A percentile compares a stretch with the other conserved stretches of the same genome.
Evolutionary conservation across 768 basidiomycete genomes (phyloP).

Genomic region (Russula abietina): DNA sequence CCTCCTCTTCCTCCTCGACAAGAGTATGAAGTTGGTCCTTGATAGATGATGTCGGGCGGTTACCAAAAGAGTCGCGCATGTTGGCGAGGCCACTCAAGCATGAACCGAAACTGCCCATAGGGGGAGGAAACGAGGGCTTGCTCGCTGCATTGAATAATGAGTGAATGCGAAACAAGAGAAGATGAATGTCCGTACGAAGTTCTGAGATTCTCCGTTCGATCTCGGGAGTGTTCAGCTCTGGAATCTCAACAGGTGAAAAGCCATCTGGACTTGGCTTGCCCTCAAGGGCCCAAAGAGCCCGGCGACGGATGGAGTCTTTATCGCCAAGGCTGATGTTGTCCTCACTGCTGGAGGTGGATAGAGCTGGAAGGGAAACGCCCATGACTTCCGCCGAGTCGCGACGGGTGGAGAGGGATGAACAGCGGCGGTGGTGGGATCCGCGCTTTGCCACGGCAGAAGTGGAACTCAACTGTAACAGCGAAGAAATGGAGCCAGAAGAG

Average conservation of each 20-base stretch:
- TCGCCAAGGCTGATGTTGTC: constrained; percentile 65
- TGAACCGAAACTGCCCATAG: constrained; percentile 38
- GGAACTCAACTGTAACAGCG: constrained; percentile 30
- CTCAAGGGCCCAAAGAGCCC: constrained; percentile 83
- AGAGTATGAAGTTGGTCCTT: constrained; percentile 77
- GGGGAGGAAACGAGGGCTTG: constrained; percentile 54
- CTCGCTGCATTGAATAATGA: constrained; percentile 38
- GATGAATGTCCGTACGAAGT: constrained; percentile 48
- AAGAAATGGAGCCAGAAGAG: constrained; percentile 31
- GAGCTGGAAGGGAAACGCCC: constrained; percentile 68
- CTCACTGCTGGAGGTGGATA: constrained; percentile 54
- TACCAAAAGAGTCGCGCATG: constrained; percentile 79
- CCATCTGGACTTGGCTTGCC: constrained; percentile 63
- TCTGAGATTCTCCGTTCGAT: constrained; percentile 54
- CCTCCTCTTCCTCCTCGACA: constrained; percentile 83
- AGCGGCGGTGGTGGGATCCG: constrained; percentile 77
- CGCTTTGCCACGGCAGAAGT: constrained; percentile 42
- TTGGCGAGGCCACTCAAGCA: constrained; percentile 40
- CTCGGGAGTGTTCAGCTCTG: constrained; percentile 61
- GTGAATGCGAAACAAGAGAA: not conserved
- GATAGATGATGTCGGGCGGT: constrained; percentile 57
- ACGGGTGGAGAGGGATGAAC: constrained; percentile 84
- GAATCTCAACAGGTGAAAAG: constrained; percentile 77
- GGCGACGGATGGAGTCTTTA: constrained; percentile 71
- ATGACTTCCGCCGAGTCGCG: constrained; percentile 88